Percentiles rank a stretch among this genome's conserved stretches.
These are phyloP conservation scores for Diphasiastrum complanatum DNA, from an alignment of 83 land plant species.

Conservation along the genomic window DNA sequence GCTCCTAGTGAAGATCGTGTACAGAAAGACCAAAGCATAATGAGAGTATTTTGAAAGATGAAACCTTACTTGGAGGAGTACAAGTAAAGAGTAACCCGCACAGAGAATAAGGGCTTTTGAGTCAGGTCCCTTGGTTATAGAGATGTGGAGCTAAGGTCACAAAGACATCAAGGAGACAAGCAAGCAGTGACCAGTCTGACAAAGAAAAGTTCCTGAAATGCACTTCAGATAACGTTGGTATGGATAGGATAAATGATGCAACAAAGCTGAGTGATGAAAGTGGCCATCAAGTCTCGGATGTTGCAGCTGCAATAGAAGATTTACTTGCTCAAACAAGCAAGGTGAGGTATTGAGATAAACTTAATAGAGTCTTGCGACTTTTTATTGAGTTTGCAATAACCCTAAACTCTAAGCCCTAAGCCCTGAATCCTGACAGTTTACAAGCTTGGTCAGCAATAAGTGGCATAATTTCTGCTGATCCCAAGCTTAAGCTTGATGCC, in stretches of 20 bases:
- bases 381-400: no score
- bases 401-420: no score
- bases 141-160: no score
- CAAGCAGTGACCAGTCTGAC: no score
- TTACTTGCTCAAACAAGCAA: conserved; percentile 54
- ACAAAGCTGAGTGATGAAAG: not conserved
- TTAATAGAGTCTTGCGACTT: not conserved
- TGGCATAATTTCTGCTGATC: not conserved
- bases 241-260: no score
- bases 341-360: conserved; percentile 23
- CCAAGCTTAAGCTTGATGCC: not conserved
- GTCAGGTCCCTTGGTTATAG: no score
- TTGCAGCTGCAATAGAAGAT: conserved; percentile 62
- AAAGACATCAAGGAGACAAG: no score
- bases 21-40: conserved; percentile 7
- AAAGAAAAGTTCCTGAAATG: not conserved
- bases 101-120: no score
- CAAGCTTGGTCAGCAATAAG: no score
- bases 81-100: no score
- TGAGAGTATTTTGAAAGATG: not conserved
- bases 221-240: no score
- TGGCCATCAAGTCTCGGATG: conserved; percentile 41
- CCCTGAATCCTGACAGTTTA: no score
- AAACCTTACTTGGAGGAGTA: not conserved
- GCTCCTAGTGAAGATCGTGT: not conserved